phyloP scores from a whole-genome alignment of 1,284 basidiomycete species.

The Ceratobasidium sp. region DNA sequence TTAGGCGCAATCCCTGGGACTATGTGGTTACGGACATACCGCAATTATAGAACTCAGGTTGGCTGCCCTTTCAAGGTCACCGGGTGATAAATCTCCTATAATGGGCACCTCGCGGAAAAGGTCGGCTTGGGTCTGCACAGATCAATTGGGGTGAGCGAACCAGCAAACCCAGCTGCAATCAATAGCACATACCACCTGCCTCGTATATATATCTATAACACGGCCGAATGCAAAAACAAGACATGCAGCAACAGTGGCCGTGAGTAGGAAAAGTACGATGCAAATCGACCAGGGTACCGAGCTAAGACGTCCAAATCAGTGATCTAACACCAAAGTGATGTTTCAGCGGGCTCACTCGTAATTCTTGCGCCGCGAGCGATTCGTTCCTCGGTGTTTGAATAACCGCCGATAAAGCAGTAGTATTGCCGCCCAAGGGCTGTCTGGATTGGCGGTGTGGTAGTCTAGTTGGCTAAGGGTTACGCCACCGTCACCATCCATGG shows the following conservation, averaged over 20 bases:
- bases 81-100: conserved; percentile 32
- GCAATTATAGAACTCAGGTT: neutral
- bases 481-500: conserved; percentile 25
- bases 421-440: conserved; percentile 36
- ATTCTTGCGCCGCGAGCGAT: conserved; percentile 18
- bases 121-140: conserved; percentile 13
- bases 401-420: conserved; percentile 28
- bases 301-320: conserved; percentile 4
- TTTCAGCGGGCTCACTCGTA: conserved; percentile 20
- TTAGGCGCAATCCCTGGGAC: neutral
- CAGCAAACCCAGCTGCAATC: neutral
- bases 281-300: conserved; percentile 20
- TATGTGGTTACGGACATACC: neutral
- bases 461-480: conserved; percentile 32
- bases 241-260: conserved; percentile 10
- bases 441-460: conserved; percentile 38
- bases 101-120: conserved; percentile 20
- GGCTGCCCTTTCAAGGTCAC: conserved; percentile 8
- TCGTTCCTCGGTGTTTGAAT: conserved; percentile 33
- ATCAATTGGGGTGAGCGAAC: neutral
- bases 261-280: conserved; percentile 29
- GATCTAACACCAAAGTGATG: neutral
- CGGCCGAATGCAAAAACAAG: conserved; percentile 41
- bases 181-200: conserved; percentile 10
- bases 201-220: conserved; percentile 34